Conservation (phyloP, 2,329 filamentous ascomycete species). For the Didymella pomorum region DNA sequence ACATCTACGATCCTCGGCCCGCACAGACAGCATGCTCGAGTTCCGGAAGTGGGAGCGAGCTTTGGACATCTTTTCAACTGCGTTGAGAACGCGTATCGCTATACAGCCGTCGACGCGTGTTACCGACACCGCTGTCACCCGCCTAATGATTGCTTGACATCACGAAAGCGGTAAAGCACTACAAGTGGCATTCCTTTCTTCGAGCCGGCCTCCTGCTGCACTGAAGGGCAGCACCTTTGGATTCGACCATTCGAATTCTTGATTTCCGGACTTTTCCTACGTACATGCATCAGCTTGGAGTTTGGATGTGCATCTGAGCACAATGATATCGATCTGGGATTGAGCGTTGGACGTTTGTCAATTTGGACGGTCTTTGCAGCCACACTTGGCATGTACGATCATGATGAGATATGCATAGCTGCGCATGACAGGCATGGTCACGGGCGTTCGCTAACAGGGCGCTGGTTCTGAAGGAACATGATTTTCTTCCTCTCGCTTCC, state of each 20-base stretch:
- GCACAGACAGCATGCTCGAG: conserved; percentile 32
- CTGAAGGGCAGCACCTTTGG: conserved; percentile 22
- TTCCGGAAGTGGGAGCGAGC: conserved; percentile 42
- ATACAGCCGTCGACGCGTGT: conserved; percentile 12
- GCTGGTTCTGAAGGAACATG: conserved; percentile 12
- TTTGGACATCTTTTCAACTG: conserved; percentile 27
- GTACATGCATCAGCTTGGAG: conserved; percentile 40
- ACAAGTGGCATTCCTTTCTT: conserved; percentile 28
- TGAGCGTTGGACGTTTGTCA: conserved; percentile 23
- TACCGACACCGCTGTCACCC: conserved; percentile 1
- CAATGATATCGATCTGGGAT: conserved; percentile 22
- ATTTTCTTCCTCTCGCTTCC: conserved; percentile 2
- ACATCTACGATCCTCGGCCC: conserved; percentile 22
- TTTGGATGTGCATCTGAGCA: conserved; percentile 25
- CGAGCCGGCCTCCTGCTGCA: conserved; percentile 34
- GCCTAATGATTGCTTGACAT: background rate
- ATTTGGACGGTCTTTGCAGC: conserved; percentile 15
- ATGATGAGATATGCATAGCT: conserved; percentile 25
- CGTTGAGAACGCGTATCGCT: conserved; percentile 16
- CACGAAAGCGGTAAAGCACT: background rate
- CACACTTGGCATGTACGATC: conserved; percentile 36
- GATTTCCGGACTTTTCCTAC: conserved; percentile 12
- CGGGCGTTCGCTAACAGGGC: conserved; percentile 26
- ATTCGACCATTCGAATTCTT: conserved; percentile 16
- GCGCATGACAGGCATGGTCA: conserved; percentile 30